Base-by-base conservation (phyloP, 768 basidiomycete genomes). In the Collybiopsis confluens region DNA sequence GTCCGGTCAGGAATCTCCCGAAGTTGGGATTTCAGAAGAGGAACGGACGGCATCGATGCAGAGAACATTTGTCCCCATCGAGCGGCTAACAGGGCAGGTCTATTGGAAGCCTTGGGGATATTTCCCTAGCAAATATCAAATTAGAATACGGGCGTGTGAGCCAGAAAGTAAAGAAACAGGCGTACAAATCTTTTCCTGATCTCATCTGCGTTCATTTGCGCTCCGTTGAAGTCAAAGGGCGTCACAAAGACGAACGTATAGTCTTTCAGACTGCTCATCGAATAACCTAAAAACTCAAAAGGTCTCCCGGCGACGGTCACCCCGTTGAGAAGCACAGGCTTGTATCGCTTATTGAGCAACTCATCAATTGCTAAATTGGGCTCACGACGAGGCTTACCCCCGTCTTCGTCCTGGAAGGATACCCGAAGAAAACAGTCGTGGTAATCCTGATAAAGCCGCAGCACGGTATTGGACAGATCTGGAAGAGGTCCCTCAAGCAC, bases 201-300 rank as follows among this genome's bases (percentile, higher is more conserved):
- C 23, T 24, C 7, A 21, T 37, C 47, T 13, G 47, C 47, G 35
- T 36, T 37, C 35, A 48, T 38, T 11, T 35, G 35, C 15, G 35
- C 35, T 16, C 47, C 47, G 11, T 48, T 9, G 15, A 9, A 21
- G 11, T 4, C 10, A 52, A 81, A 81, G 0, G 73, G 70, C 7
- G 70, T 67, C 21, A 80, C 74, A 54, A 81, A 81, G 64, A 72
- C 74, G 45, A 80, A 67, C 0, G 75, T 73, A 48, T 81, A 76
- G 40, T 77, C 70, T 55, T 71, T 72, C 50, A 81, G 64, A 3
- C 79, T 79, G 46, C 76, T 78, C 71, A 76, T 78, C 2, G 78
- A 80, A 54, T 81, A 81, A 3, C 75, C 80, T 23, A 82, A 60
- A 60, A 81, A 72, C 2, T 76, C 55, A 57, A 72, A 81, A 0